Evolutionary conservation across 148 eudicot species (phyloP).

Genomic region (Silene latifolia): DNA sequence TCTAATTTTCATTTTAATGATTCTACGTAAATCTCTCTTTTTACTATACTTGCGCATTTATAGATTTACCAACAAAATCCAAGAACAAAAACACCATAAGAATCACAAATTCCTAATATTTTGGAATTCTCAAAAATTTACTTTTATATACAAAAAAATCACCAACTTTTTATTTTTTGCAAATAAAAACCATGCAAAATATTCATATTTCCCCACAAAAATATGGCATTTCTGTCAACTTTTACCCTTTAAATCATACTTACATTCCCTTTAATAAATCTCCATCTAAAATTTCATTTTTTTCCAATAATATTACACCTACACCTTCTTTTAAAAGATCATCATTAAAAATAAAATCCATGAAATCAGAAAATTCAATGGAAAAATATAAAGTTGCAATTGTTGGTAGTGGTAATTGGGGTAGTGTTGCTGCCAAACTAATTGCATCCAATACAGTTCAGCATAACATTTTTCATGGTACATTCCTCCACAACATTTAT

Average conservation of each 20-base stretch:
- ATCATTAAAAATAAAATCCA: constrained; percentile 13
- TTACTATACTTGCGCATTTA: not conserved
- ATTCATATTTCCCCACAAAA: not conserved
- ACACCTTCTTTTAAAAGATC: not conserved
- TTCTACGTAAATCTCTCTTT: constrained; percentile 9
- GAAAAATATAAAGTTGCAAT: constrained; percentile 41
- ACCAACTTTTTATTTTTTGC: not conserved
- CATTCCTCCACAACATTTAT: not conserved
- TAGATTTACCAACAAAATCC: not conserved
- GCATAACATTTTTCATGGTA: constrained; percentile 59
- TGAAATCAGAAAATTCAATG: not conserved
- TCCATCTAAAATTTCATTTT: not conserved
- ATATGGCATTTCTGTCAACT: not conserved
- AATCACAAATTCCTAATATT: not conserved
- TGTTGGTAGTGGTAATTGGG: constrained; percentile 98
- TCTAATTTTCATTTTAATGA: not conserved
- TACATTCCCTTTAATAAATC: not conserved
- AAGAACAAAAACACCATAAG: not conserved
- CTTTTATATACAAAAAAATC: not conserved
- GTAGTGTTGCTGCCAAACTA: constrained; percentile 93
- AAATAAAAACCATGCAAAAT: constrained; percentile 12
- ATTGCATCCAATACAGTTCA: constrained; percentile 79
- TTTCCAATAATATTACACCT: not conserved
- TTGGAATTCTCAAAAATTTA: not conserved
- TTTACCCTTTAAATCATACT: not conserved